Evolutionary conservation across 2,329 filamentous ascomycete genomes (phyloP), one percentile per base, ranked within the genome.

Genomic region (Geosmithia morbida): DNA sequence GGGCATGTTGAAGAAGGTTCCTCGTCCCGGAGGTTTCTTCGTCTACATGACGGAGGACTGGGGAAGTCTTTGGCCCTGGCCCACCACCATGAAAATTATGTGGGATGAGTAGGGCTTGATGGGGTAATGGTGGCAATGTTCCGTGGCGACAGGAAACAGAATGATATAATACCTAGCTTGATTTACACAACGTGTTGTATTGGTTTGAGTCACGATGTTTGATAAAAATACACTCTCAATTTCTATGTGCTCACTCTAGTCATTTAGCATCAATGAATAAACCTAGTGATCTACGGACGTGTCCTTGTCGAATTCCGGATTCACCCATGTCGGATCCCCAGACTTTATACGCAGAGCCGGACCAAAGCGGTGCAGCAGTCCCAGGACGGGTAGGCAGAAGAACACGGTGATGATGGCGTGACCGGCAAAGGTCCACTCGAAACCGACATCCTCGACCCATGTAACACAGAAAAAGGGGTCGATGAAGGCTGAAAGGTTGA

Each of bases 1-100:
- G 61, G 84, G 84, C 0, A 65, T 78, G 56, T 59, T 87, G 52
- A 85, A 85, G 69, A 82, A 77, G 66, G 68, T 86, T 2, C 62
- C 67, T 0, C 67, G 69, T 8, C 65, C 69, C 0, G 75, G 71
- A 1, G 77, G 75, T 0, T 73, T 72, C 58, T 74, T 67, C 10
- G 64, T 75, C 7, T 87, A 85, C 58, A 66, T 86, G 68, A 72
- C 74, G 39, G 76, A 83, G 61, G 79, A 86, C 56, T 79, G 80
- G 66, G 75, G 77, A 16, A 58, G 56, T 7, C 53, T 68, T 18
- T 66, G 59, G 55, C 64, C 68, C 1, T 74, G 72, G 55, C 71
- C 73, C 0, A 65, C 64, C 0, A 69, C 66, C n/a, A 74, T 75
- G 71, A 74, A 72, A 64, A 61, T 75, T 6, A 65, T 61, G 45